Conservation (phyloP, 371 early-diverging fungal genomes). For the Lichtheimia ramosa region DNA sequence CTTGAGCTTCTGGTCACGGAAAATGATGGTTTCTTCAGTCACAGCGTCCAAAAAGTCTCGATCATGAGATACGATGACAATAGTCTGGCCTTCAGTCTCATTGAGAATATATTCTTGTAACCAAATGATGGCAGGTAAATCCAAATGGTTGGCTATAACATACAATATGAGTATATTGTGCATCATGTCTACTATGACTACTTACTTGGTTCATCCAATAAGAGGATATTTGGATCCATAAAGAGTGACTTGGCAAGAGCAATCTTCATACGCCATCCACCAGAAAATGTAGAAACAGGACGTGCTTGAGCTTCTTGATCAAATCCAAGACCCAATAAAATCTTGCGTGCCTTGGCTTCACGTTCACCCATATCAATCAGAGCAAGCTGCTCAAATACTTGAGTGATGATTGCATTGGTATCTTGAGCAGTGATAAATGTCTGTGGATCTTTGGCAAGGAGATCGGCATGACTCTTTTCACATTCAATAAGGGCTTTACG, state of each 20-base stretch:
- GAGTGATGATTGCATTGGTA: conserved; percentile 58
- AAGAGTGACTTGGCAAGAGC: conserved; percentile 83
- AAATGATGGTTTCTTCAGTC: conserved; percentile 70
- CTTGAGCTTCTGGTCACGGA: conserved; percentile 60
- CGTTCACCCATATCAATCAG: conserved; percentile 52
- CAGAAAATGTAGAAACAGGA: conserved; percentile 65
- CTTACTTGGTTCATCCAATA: conserved; percentile 85
- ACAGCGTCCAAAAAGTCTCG: conserved; percentile 72
- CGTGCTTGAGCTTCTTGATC: conserved; percentile 34
- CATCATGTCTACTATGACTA: neutral
- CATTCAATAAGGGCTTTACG: conserved; percentile 54
- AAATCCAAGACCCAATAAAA: conserved; percentile 65
- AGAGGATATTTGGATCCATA: conserved; percentile 73
- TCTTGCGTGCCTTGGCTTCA: conserved; percentile 60
- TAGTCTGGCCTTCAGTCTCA: conserved; percentile 52
- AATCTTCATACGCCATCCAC: conserved; percentile 91
- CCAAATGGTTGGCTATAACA: conserved; percentile 69
- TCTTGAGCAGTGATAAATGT: conserved; percentile 48
- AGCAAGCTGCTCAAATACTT: conserved; percentile 46
- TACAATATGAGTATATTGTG: neutral
- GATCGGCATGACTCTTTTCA: conserved; percentile 52
- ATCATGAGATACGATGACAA: conserved; percentile 83
- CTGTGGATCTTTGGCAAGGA: conserved; percentile 34
- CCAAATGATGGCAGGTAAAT: conserved; percentile 81
- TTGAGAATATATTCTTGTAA: conserved; percentile 68